Evolutionary conservation across 371 early-diverging fungal genomes (phyloP), one percentile per base, ranked within the genome.

Genomic region (Zychaea mexicana): DNA sequence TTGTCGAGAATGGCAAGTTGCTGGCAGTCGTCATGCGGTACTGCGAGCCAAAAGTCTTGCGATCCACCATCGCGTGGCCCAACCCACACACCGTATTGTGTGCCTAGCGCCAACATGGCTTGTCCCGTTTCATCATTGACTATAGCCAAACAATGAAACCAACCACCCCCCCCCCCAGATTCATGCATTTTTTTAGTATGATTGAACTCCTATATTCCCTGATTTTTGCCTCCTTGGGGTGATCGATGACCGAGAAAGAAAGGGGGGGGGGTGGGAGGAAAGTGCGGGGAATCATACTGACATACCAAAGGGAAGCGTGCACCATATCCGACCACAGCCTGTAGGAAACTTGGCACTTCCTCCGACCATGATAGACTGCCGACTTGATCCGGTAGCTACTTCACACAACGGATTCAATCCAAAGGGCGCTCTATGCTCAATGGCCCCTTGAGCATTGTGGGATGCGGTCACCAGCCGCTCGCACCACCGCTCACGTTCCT

Each of bases 21-120:
- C 10, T 62, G 67, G 17, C 68, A 68, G 10, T 71, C 64, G 8
- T 61, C 59, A 10, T 62, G 60, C 2, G 66, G 57, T 15, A 78
- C 22, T 0, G 66, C 70, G 3, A 69, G 57, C 8, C 45, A 38
- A 26, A 64, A 66, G 0, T 62, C 57, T 12, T 26, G 36, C 6
- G 63, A 57, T 3, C 47, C 61, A 2, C 60, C 67, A 19, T 73
- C 71, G 8, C 53, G 36, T 8, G 68, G 60, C 1, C 67, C 71
- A 3, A 73, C 54, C 71, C 70, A 78, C 12, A 78, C 21, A 2
- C 78, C 76, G 30, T 45, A 33, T 36, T 67, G 70, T 0, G 76
- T 72, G 1, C 78, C 68, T 27, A 68, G 30, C 10, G 65, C 68
- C 21, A 69, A 60, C 62, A 61, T 62, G 31, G 60, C 36, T 45